phyloP scores from a whole-genome alignment of 176 grass and related monocot genomes.

The Tillandsia fasciculata region DNA sequence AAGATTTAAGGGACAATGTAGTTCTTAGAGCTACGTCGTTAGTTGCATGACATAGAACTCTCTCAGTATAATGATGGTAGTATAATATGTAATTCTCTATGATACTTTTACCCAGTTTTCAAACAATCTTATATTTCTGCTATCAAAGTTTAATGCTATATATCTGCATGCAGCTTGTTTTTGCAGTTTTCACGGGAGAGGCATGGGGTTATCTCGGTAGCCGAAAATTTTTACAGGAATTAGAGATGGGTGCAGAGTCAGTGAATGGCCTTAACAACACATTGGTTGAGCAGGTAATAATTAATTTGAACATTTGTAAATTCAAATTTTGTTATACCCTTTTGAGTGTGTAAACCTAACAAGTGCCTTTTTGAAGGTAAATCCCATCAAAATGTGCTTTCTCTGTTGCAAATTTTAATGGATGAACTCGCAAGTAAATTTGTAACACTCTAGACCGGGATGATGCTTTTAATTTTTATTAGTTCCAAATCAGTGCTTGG shows the following conservation, averaged over 20 bases:
- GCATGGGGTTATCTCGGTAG: slow-evolving; percentile 98
- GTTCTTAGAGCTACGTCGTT: too few species aligned
- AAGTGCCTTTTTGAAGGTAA: not conserved
- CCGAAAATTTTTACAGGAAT: slow-evolving; percentile 70
- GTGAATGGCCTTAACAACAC: slow-evolving; percentile 62
- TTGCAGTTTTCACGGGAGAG: slow-evolving; percentile 84
- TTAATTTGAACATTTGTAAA: slow-evolving; percentile 5
- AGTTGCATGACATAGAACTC: too few species aligned
- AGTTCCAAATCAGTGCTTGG: too few species aligned
- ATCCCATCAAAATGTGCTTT: slow-evolving; percentile 3
- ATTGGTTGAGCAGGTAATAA: slow-evolving; percentile 74
- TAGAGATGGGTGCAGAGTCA: slow-evolving; percentile 62
- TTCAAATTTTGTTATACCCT: slow-evolving; percentile 7
- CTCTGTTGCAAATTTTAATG: not conserved
- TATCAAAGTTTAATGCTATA: slow-evolving; percentile 17
- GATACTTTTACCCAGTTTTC: not conserved
- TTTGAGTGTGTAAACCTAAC: not conserved
- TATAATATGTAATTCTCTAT: not conserved
- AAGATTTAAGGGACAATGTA: too few species aligned
- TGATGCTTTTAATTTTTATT: too few species aligned
- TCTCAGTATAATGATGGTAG: too few species aligned
- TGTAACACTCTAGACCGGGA: too few species aligned
- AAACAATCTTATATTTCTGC: not conserved
- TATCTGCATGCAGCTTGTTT: slow-evolving; percentile 51
- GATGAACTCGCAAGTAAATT: too few species aligned